Evolutionary conservation across 257 asterid genomes (phyloP).

Genomic region (Fraxinus pennsylvanica): DNA sequence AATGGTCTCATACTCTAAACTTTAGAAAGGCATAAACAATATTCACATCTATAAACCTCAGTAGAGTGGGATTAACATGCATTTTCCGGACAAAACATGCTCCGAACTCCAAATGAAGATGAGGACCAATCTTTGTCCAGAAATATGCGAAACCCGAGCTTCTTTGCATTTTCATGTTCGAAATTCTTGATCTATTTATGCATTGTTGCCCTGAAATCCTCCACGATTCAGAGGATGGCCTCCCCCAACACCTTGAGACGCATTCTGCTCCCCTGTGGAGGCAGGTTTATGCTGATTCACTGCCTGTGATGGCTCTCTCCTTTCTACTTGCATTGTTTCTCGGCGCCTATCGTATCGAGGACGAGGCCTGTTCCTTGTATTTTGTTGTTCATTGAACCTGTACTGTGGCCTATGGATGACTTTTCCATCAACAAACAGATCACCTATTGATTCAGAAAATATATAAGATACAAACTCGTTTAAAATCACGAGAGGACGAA

Average conservation of each 20-base stretch:
- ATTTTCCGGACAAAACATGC: background rate
- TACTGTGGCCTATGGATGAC: constrained; percentile 80
- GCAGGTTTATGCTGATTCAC: constrained; percentile 29
- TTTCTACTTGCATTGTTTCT: constrained; percentile 71
- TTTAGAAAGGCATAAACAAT: background rate
- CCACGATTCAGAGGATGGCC: constrained; percentile 15
- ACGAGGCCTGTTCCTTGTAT: constrained; percentile 60
- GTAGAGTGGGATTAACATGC: background rate
- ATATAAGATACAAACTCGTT: constrained; percentile 9
- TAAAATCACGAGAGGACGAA: background rate
- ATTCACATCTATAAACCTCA: constrained; percentile 1
- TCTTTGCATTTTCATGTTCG: background rate
- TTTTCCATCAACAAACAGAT: constrained; percentile 71
- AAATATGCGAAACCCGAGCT: background rate
- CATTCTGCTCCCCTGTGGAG: constrained; percentile 24
- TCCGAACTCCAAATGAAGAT: background rate
- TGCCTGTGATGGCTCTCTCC: constrained; percentile 45
- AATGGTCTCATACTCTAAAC: background rate
- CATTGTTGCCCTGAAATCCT: constrained; percentile 30
- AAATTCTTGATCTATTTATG: background rate
- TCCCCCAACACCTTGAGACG: constrained; percentile 18
- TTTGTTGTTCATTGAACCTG: constrained; percentile 57
- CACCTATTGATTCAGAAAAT: constrained; percentile 48
- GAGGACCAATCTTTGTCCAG: background rate
- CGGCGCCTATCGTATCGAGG: constrained; percentile 81